Evolutionary conservation across 257 asterid genomes (phyloP).

Genomic region (Cynanchum wilfordii): DNA sequence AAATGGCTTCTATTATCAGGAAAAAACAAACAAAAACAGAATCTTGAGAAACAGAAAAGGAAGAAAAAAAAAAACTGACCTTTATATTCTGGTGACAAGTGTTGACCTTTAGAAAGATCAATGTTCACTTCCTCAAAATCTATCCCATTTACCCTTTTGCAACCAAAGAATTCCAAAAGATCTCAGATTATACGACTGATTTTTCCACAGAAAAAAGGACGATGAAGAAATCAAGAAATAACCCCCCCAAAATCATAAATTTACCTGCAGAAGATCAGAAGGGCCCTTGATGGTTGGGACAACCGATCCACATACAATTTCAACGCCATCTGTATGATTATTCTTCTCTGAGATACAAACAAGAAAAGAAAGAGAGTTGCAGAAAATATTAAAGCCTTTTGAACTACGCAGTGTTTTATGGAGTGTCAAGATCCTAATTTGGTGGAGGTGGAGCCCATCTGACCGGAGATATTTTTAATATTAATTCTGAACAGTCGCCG

Average conservation of each 20-base stretch:
- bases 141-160: slow-evolving; percentile 58
- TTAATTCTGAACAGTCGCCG: too few relatives aligned
- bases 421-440: not conserved
- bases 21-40: not conserved
- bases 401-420: not conserved
- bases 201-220: not conserved
- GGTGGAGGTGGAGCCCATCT: too few relatives aligned
- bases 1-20: not conserved
- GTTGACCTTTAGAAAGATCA: slow-evolving; percentile 53
- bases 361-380: not conserved
- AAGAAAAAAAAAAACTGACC: slow-evolving; percentile 30
- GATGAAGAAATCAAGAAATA: slow-evolving; percentile 4
- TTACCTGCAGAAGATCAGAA: slow-evolving; percentile 90
- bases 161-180: slow-evolving; percentile 5
- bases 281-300: slow-evolving; percentile 87
- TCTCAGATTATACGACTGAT: not conserved
- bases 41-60: not conserved
- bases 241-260: not conserved
- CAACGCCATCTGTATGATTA: slow-evolving; percentile 39
- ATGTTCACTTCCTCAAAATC: slow-evolving; percentile 74
- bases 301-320: slow-evolving; percentile 73
- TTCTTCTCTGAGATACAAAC: slow-evolving; percentile 5
- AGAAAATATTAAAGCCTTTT: not conserved
- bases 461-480: too few relatives aligned
- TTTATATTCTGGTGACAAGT: slow-evolving; percentile 56